Percentiles rank a stretch among this genome's conserved stretches.
phyloP scores from a whole-genome alignment of 2,329 filamentous ascomycete genomes.

The Curvularia spicifera region DNA sequence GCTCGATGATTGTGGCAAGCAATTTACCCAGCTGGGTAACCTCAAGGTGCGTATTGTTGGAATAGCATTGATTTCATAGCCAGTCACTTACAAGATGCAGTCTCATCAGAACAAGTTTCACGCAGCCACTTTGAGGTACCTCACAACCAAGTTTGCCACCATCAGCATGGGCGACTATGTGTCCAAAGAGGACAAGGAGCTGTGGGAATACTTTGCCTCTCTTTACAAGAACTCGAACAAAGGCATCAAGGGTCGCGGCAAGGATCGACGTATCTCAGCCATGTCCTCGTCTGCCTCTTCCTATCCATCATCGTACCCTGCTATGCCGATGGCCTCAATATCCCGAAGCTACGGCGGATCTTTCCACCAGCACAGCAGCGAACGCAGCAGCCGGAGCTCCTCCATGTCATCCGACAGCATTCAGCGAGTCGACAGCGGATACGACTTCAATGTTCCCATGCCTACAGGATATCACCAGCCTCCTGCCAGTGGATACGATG shows the following conservation, averaged over 20 bases:
- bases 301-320: constrained; percentile 35
- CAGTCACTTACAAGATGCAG: constrained; percentile 51
- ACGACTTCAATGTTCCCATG: constrained; percentile 43
- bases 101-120: constrained; percentile 97
- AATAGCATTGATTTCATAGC: too few species aligned
- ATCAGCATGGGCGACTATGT: constrained; percentile 68
- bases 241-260: constrained; percentile 94
- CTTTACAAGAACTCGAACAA: constrained; percentile 99
- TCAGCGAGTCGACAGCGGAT: constrained; percentile 32
- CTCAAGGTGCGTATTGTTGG: constrained; percentile 69
- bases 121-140: constrained; percentile 69
- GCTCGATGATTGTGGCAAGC: constrained; percentile 83
- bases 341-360: constrained; percentile 31
- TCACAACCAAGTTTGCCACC: constrained; percentile 74
- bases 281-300: constrained; percentile 36
- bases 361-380: constrained; percentile 39
- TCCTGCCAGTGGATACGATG: constrained; percentile 38
- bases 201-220: constrained; percentile 82
- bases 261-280: constrained; percentile 71
- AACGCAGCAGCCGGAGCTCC: constrained; percentile 45
- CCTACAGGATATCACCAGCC: constrained; percentile 33
- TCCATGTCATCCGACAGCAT: constrained; percentile 44
- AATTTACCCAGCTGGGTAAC: constrained; percentile 89
- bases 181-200: constrained; percentile 71
- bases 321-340: constrained; percentile 28